These are phyloP conservation scores for Pseudozyma tsukubaensis DNA, from an alignment of 1,284 basidiomycete genomes.

Conservation along the genomic window DNA sequence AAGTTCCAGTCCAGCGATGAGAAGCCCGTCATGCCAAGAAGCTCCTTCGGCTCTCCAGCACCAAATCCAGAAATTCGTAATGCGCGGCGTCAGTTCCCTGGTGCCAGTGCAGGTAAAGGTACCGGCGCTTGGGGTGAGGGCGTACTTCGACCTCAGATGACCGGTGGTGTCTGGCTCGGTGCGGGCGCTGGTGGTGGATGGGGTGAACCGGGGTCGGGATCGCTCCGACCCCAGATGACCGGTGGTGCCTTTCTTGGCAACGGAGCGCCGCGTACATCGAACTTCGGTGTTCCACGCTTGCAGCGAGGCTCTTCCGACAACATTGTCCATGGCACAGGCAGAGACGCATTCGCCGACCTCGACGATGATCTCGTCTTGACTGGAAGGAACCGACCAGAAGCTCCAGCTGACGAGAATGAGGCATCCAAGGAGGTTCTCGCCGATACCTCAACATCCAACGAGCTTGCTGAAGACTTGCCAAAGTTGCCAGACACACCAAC, in stretches of 20 bases:
- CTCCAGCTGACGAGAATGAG: background rate
- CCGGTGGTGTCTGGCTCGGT: conserved; percentile 62
- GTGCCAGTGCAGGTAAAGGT: conserved; percentile 44
- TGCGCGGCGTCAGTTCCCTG: conserved; percentile 49
- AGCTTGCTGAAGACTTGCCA: conserved; percentile 21
- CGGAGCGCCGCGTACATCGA: conserved; percentile 31
- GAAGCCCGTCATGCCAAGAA: conserved; percentile 56
- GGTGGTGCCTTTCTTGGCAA: conserved; percentile 49
- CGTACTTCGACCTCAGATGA: conserved; percentile 61
- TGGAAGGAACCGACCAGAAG: conserved; percentile 33
- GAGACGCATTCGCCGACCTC: conserved; percentile 61
- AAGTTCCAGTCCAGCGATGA: conserved; percentile 58
- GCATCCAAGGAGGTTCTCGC: conserved; percentile 11
- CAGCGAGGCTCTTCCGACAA: conserved; percentile 45
- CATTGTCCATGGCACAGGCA: conserved; percentile 34
- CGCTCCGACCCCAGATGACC: conserved; percentile 58
- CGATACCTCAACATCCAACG: conserved; percentile 5
- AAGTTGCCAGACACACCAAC: conserved; percentile 45
- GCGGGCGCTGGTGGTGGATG: conserved; percentile 45
- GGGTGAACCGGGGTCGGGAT: conserved; percentile 38
- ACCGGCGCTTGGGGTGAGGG: conserved; percentile 58
- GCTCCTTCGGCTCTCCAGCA: conserved; percentile 60
- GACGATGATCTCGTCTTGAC: conserved; percentile 52
- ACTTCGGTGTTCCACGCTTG: conserved; percentile 23
- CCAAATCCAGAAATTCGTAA: conserved; percentile 55